Percentiles rank a stretch among this genome's conserved stretches.
These are phyloP conservation scores for Achaetomium macrosporum DNA, from an alignment of 2,329 filamentous ascomycete genomes.

Conservation along the genomic window DNA sequence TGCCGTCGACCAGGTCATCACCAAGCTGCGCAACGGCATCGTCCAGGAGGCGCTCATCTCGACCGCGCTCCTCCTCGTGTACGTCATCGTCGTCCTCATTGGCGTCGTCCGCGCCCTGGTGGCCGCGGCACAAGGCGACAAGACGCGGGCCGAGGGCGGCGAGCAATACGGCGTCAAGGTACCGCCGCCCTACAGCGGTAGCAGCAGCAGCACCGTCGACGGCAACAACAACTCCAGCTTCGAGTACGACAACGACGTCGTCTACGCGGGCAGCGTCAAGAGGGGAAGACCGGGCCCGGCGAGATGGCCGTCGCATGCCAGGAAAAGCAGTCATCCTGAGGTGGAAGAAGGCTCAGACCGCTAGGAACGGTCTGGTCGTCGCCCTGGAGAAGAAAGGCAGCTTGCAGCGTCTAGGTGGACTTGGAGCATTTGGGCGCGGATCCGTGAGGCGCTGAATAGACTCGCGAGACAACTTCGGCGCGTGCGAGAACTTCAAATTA, in stretches of 20 bases:
- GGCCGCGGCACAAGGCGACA: constrained; percentile 55
- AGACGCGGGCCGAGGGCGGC: constrained; percentile 56
- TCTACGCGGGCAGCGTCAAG: constrained; percentile 22
- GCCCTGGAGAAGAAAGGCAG: too few species aligned
- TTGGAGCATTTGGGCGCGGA: too few species aligned
- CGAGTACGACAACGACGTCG: constrained; percentile 13
- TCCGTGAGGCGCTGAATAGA: too few species aligned
- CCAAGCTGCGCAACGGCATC: constrained; percentile 62
- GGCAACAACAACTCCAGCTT: not conserved
- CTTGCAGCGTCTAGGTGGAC: too few species aligned
- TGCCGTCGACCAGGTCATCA: constrained; percentile 64
- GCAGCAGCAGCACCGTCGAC: not conserved
- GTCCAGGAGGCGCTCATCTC: constrained; percentile 76
- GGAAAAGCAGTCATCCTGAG: constrained; percentile 25
- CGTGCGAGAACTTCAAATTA: too few species aligned
- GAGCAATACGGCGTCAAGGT: constrained; percentile 27
- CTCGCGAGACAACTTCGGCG: too few species aligned
- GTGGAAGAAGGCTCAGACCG: constrained; percentile 28
- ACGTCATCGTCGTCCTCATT: constrained; percentile 68
- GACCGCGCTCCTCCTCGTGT: constrained; percentile 65
- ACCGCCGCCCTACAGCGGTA: not conserved
- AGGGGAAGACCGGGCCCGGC: constrained; percentile 11
- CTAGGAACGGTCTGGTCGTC: constrained; percentile 16
- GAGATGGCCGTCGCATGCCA: constrained; percentile 20
- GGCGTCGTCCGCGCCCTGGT: constrained; percentile 63